These are phyloP conservation scores for Hypoxylon fuscum DNA, from an alignment of 495 filamentous ascomycete genomes.

Conservation along the genomic window DNA sequence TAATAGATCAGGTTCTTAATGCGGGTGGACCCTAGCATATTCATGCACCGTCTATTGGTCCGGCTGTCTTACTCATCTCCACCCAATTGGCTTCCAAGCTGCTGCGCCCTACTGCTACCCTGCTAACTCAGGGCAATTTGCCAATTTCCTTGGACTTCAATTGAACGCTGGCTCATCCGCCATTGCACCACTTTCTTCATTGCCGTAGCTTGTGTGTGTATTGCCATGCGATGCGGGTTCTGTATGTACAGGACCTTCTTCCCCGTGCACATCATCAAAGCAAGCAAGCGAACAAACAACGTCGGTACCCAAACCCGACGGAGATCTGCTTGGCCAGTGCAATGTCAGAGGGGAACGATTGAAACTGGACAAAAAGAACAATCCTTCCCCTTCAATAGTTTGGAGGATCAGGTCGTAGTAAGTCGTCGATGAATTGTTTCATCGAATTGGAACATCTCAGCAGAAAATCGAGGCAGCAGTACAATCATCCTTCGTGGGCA, in stretches of 20 bases:
- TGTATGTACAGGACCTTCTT: not conserved
- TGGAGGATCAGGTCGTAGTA: constrained; percentile 31
- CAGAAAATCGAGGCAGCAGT: constrained; percentile 3
- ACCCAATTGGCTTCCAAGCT: constrained; percentile 37
- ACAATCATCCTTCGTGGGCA: constrained; percentile 6
- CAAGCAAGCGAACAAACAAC: not conserved
- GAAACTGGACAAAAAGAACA: not conserved
- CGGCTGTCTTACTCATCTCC: constrained; percentile 25
- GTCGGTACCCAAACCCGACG: not conserved
- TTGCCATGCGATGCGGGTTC: not conserved
- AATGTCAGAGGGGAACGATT: not conserved
- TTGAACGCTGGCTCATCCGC: constrained; percentile 6
- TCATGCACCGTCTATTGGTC: constrained; percentile 27
- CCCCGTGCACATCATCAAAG: not conserved
- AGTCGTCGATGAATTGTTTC: constrained; percentile 30
- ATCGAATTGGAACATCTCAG: constrained; percentile 23
- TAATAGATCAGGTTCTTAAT: constrained; percentile 36
- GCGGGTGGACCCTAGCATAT: constrained; percentile 21
- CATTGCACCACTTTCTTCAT: too few species aligned
- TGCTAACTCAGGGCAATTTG: constrained; percentile 33
- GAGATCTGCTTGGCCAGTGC: not conserved
- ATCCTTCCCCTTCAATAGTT: not conserved
- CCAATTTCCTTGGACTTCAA: constrained; percentile 28
- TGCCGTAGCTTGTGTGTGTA: not conserved
- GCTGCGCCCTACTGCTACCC: constrained; percentile 31